phyloP scores from a whole-genome alignment of 2,329 filamentous ascomycete genomes.

The Stylonectria norvegica region DNA sequence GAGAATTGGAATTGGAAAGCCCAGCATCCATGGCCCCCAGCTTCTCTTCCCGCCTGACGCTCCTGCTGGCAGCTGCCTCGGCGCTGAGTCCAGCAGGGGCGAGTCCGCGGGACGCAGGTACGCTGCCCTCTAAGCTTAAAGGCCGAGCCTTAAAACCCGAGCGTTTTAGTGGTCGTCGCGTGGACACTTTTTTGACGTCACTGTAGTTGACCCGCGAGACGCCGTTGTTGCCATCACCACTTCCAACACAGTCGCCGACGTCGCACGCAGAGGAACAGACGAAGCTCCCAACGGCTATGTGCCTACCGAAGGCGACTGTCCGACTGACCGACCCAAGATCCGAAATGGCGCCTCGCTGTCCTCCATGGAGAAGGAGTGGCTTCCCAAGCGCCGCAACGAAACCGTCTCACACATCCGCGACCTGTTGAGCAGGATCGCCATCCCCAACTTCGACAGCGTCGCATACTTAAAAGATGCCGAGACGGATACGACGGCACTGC shows the following conservation, averaged over 20 bases:
- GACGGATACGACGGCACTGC: constrained; percentile 35
- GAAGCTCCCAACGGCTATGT: constrained; percentile 58
- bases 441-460: constrained; percentile 73
- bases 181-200: constrained; percentile 12
- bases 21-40: constrained; percentile 15
- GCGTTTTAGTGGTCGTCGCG: constrained; percentile 6
- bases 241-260: constrained; percentile 11
- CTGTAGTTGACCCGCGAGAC: constrained; percentile 11
- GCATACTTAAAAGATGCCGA: constrained; percentile 57
- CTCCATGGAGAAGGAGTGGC: constrained; percentile 68
- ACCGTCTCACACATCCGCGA: constrained; percentile 73
- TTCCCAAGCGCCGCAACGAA: constrained; percentile 65
- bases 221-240: constrained; percentile 15
- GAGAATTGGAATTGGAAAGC: too few relatives aligned
- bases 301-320: constrained; percentile 66
- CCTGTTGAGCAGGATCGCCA: constrained; percentile 68
- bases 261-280: constrained; percentile 27
- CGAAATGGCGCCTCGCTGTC: constrained; percentile 62
- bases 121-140: neutral
- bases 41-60: constrained; percentile 21
- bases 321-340: constrained; percentile 64
- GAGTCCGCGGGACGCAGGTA: constrained; percentile 7
- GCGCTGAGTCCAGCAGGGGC: constrained; percentile 18
- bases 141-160: neutral
- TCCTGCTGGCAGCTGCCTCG: constrained; percentile 25